These are phyloP conservation scores for Knoxdaviesia proteae DNA, from an alignment of 2,329 filamentous ascomycete species.

Conservation along the genomic window DNA sequence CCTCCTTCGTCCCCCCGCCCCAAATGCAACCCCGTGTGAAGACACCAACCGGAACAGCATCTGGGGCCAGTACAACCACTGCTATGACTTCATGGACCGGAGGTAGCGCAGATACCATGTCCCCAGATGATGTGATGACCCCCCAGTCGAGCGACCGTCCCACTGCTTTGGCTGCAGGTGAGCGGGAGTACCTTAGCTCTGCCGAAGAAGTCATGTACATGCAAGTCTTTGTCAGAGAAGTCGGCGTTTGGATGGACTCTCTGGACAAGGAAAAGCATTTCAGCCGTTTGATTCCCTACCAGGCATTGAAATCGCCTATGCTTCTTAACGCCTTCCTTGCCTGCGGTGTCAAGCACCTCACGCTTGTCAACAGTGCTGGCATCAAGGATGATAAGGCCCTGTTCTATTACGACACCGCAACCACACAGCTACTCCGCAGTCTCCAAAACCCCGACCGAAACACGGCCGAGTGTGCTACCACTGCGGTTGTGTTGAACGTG, in stretches of 20 bases:
- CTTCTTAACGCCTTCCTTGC: conserved; percentile 74
- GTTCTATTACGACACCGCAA: conserved; percentile 72
- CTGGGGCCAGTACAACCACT: no score
- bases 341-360: conserved; percentile 68
- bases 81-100: no score
- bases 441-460: conserved; percentile 73
- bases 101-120: conserved; percentile 3
- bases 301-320: conserved; percentile 68
- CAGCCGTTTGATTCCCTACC: conserved; percentile 61
- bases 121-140: conserved; percentile 15
- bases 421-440: conserved; percentile 51
- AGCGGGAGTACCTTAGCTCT: conserved; percentile 44
- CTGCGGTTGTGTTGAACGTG: conserved; percentile 73
- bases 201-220: conserved; percentile 72
- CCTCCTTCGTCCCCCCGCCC: conserved; percentile 17
- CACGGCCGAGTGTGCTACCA: conserved; percentile 65
- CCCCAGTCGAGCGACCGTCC: conserved; percentile 17
- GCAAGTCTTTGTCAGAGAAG: conserved; percentile 80
- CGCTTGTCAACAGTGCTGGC: conserved; percentile 38
- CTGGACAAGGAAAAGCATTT: conserved; percentile 78
- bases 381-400: conserved; percentile 60
- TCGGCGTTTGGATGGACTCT: conserved; percentile 86
- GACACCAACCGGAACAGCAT: no score
- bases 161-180: conserved; percentile 10
- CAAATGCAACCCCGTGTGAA: background rate